A percentile compares a stretch with the other conserved stretches of the same genome.
Conservation (phyloP, 176 grass and related monocot species). For the Avena atlantica region DNA sequence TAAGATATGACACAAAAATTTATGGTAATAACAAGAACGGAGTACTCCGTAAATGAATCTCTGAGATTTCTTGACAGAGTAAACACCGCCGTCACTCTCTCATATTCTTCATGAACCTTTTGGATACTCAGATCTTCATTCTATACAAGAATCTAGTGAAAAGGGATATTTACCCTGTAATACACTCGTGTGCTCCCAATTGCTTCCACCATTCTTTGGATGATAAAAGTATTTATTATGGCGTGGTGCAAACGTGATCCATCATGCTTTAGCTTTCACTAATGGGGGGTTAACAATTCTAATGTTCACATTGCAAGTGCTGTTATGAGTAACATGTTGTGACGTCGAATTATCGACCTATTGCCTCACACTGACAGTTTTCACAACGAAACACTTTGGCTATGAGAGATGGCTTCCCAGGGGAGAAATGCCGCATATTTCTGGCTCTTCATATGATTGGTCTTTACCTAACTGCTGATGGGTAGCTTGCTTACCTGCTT, state of each 20-base stretch:
- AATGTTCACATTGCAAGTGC: conserved; percentile 46
- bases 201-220: background rate
- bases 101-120: background rate
- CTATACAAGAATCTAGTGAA: background rate
- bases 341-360: conserved; percentile 17
- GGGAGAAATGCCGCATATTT: conserved; percentile 28
- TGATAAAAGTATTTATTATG: background rate
- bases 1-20: background rate
- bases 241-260: conserved; percentile 42
- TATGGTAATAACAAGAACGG: background rate
- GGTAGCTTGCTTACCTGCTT: conserved; percentile 37
- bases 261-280: conserved; percentile 52
- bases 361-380: conserved; percentile 1
- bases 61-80: background rate
- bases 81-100: background rate
- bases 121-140: background rate
- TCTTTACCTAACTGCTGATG: conserved; percentile 51
- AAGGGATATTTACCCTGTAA: background rate
- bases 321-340: conserved; percentile 7
- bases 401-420: conserved; percentile 32
- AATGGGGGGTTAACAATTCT: conserved; percentile 24
- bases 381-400: background rate
- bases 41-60: background rate
- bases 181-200: background rate
- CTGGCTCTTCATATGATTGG: conserved; percentile 41